These are phyloP conservation scores for Sporothrix sp. DNA, from an alignment of 2,329 filamentous ascomycete species.

Conservation along the genomic window DNA sequence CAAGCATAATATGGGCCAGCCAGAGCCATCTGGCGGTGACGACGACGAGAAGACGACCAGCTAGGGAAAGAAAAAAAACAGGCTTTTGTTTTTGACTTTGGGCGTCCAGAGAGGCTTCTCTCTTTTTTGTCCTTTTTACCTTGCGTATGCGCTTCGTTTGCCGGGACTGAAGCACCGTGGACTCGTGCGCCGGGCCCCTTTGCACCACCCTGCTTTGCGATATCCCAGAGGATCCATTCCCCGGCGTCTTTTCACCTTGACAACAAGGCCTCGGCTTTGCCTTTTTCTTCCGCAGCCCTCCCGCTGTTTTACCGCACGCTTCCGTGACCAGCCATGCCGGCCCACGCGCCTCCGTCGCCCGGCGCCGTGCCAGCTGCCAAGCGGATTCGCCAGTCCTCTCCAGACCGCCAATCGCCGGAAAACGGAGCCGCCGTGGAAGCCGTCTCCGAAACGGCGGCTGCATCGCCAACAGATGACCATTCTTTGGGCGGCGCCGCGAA, in stretches of 20 bases:
- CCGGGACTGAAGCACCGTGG: too few relatives aligned
- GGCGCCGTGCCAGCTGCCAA: constrained; percentile 44
- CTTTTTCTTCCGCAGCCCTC: too few relatives aligned
- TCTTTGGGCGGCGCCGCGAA: neutral
- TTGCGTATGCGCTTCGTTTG: too few relatives aligned
- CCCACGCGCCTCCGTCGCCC: constrained; percentile 40
- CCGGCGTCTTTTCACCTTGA: too few relatives aligned
- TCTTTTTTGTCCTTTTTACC: neutral
- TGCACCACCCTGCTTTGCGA: too few relatives aligned
- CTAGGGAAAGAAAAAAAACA: neutral
- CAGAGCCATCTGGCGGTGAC: constrained; percentile 3
- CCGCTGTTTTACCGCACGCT: too few relatives aligned
- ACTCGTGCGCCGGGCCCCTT: too few relatives aligned
- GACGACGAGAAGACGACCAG: constrained; percentile 10
- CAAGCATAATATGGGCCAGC: constrained; percentile 6
- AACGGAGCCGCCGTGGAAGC: constrained; percentile 22
- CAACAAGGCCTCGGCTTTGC: too few relatives aligned
- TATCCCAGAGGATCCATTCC: too few relatives aligned
- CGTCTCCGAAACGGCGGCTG: neutral
- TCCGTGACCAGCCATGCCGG: constrained; percentile 29
- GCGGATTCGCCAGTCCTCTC: constrained; percentile 46
- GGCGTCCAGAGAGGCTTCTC: neutral
- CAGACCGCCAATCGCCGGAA: constrained; percentile 35
- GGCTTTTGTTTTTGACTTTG: neutral
- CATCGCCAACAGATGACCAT: constrained; percentile 1